Evolutionary conservation across 1,139 yeast species (phyloP).

Genomic region (Pichia cactophila): DNA sequence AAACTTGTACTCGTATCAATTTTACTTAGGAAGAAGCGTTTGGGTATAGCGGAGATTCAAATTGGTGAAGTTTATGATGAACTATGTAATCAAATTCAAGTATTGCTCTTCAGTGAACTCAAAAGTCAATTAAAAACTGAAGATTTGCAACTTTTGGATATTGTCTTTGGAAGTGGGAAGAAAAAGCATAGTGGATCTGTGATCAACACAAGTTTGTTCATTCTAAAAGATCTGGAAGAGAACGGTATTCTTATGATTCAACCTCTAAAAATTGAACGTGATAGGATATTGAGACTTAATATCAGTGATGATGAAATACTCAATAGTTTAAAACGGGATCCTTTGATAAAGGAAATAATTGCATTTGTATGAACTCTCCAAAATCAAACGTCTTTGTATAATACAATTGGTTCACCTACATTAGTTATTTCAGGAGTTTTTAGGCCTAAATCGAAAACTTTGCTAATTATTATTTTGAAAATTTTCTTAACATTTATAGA

Average conservation of each 20-base stretch:
- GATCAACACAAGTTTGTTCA: constrained; percentile 39
- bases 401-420: constrained; percentile 82
- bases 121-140: constrained; percentile 20
- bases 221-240: constrained; percentile 63
- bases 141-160: constrained; percentile 23
- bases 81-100: constrained; percentile 35
- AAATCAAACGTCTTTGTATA: constrained; percentile 39
- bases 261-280: constrained; percentile 58
- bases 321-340: constrained; percentile 52
- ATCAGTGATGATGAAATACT: constrained; percentile 65
- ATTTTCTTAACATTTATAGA: constrained; percentile 93
- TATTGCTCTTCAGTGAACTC: constrained; percentile 23
- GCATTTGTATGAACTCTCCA: constrained; percentile 5
- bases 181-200: constrained; percentile 8
- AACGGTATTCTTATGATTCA: constrained; percentile 70
- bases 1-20: constrained; percentile 68
- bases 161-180: constrained; percentile 28
- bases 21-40: constrained; percentile 54
- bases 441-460: constrained; percentile 82
- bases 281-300: constrained; percentile 53
- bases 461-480: constrained; percentile 83
- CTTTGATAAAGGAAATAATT: constrained; percentile 30
- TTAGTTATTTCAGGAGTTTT: constrained; percentile 77
- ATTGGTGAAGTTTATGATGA: constrained; percentile 79
- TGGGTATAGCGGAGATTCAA: constrained; percentile 64